These are phyloP conservation scores for Myriosclerotinia scirpicola DNA, from an alignment of 2,329 filamentous ascomycete genomes.

Conservation along the genomic window DNA sequence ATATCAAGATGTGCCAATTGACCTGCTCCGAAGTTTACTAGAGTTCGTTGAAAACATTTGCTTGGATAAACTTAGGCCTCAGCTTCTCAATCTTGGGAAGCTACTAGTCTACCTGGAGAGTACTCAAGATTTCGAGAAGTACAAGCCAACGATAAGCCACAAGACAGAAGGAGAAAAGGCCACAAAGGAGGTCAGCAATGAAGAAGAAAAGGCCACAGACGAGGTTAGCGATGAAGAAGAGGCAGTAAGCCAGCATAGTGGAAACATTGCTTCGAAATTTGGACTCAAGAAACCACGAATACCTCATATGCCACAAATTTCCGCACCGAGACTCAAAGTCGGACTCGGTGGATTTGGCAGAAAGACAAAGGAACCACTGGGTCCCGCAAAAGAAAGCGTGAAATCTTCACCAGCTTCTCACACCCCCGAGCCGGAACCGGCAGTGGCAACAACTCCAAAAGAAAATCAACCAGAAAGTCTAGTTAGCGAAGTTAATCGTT, in stretches of 20 bases:
- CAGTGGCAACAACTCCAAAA: background rate
- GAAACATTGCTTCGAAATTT: constrained; percentile 21
- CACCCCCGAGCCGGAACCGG: background rate
- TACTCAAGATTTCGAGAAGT: constrained; percentile 19
- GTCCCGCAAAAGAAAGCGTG: constrained; percentile 15
- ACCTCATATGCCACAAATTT: constrained; percentile 23
- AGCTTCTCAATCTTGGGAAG: constrained; percentile 24
- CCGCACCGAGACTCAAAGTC: constrained; percentile 23
- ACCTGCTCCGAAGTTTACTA: constrained; percentile 37
- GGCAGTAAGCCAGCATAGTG: constrained; percentile 3
- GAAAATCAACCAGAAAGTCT: constrained; percentile 19
- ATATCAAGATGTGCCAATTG: constrained; percentile 34
- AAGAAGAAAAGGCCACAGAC: background rate
- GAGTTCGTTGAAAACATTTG: constrained; percentile 20
- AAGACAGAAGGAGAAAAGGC: constrained; percentile 9
- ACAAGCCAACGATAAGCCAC: constrained; percentile 13
- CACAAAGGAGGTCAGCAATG: background rate
- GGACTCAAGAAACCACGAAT: constrained; percentile 23
- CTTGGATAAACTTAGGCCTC: constrained; percentile 20
- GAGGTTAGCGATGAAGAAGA: background rate
- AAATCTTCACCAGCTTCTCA: background rate
- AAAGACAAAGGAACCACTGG: constrained; percentile 19
- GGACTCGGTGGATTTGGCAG: constrained; percentile 17
- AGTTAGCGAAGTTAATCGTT: constrained; percentile 22
- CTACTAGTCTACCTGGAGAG: constrained; percentile 25